Evolutionary conservation across 2,329 filamentous ascomycete genomes (phyloP).

Genomic region (Hansfordia pulvinata): DNA sequence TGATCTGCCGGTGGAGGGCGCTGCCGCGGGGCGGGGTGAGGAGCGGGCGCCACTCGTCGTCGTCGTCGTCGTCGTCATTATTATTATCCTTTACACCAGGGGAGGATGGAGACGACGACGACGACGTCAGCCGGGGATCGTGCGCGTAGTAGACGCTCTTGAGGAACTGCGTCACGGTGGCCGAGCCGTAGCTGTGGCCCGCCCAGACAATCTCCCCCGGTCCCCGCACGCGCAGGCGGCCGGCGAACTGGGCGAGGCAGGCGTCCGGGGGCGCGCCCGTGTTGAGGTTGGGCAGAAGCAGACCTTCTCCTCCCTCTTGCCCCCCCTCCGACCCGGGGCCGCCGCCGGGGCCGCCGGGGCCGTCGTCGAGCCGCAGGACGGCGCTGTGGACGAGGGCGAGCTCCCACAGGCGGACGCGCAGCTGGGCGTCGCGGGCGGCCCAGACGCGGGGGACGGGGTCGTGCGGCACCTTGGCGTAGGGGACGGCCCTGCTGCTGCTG

Average conservation of each 20-base stretch:
- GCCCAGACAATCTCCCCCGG: slow-evolving; percentile 63
- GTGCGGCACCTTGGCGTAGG: slow-evolving; percentile 46
- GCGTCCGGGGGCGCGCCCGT: slow-evolving; percentile 25
- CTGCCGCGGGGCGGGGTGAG: slow-evolving; percentile 44
- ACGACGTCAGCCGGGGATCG: slow-evolving; percentile 25
- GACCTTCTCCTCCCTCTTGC: too few species aligned
- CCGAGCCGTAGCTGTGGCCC: slow-evolving; percentile 72
- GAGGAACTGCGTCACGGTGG: slow-evolving; percentile 61
- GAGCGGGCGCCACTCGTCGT: slow-evolving; percentile 44
- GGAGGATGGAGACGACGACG: too few species aligned
- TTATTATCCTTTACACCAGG: too few species aligned
- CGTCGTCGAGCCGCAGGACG: slow-evolving; percentile 50
- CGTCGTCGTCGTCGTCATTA: too few species aligned
- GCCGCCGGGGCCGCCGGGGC: too few species aligned
- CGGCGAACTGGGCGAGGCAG: slow-evolving; percentile 45
- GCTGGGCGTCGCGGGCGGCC: slow-evolving; percentile 52
- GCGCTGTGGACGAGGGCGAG: slow-evolving; percentile 58
- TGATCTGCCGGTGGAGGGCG: slow-evolving; percentile 51
- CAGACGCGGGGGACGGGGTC: slow-evolving; percentile 52
- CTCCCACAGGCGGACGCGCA: slow-evolving; percentile 69
- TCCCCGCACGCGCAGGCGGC: slow-evolving; percentile 51
- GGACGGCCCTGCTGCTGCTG: slow-evolving; percentile 24
- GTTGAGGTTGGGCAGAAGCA: slow-evolving; percentile 43
- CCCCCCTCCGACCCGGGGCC: too few species aligned
- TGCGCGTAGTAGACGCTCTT: slow-evolving; percentile 64